Evolutionary conservation across 148 eudicot species (phyloP).

Genomic region (Amaranthus hypochondriacus): DNA sequence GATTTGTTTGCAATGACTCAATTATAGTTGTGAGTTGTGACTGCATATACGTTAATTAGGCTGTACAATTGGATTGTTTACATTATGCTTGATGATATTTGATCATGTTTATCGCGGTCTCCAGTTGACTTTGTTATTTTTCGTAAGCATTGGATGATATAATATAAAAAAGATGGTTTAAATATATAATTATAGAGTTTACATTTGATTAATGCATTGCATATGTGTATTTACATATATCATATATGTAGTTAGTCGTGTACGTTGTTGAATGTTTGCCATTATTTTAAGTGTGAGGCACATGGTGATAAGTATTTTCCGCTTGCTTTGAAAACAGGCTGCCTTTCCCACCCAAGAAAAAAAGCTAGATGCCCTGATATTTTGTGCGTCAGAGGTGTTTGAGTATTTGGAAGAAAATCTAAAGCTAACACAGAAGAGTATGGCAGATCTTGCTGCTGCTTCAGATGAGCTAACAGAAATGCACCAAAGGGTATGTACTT

Average conservation of each 20-base stretch:
- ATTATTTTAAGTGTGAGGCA: neutral
- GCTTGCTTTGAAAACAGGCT: constrained; percentile 42
- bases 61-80: neutral
- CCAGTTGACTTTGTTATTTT: neutral
- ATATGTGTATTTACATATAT: neutral
- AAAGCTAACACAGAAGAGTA: constrained; percentile 72
- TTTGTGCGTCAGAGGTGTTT: constrained; percentile 65
- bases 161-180: neutral
- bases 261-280: neutral
- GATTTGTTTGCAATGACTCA: neutral
- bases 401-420: constrained; percentile 78
- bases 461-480: constrained; percentile 83
- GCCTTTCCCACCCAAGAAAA: constrained; percentile 89
- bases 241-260: neutral
- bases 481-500: constrained; percentile 69
- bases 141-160: neutral
- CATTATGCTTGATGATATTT: neutral
- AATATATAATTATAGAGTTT: neutral
- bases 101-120: neutral
- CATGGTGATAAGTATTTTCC: neutral
- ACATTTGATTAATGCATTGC: neutral
- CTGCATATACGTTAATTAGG: neutral
- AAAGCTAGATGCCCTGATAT: constrained; percentile 82
- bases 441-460: constrained; percentile 82
- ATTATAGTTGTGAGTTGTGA: neutral